Base-by-base conservation (phyloP, 2,329 filamentous ascomycete genomes). In the Hypoxylon sp. region DNA sequence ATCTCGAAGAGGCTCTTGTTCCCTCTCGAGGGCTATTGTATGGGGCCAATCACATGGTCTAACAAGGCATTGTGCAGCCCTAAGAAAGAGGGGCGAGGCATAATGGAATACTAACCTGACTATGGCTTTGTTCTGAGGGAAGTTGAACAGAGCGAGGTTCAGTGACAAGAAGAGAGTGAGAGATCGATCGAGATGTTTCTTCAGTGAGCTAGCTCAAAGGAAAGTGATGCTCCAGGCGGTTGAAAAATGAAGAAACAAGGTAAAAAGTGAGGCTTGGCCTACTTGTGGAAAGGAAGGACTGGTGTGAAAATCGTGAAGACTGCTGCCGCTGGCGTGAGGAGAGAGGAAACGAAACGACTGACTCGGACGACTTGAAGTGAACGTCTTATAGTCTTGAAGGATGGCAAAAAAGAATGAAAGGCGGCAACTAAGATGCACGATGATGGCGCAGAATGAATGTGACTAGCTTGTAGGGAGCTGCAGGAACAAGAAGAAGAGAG, bases 141-240 rank as follows among this genome's bases (percentile, higher is more conserved):
- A 45, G 52, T 50, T 47, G 57, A 70, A 73, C 69, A 72, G 72
- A 73, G 68, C 64, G 43, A 61, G 46, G 43, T 68, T 67, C 58
- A 65, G 62, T 34, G 63, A 72, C 63, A 69, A 65, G 71, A 69
- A 73, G 70, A 72, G 71, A 75, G 70, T 32, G 59, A 69, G n/a
- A 27, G 56, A 65, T 71, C 58, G 68, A 68, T 70, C 65, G 58
- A 69, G 63, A 65, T 55, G 55, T 69, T 74, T 70, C 62, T 74
- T 68, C 61, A 11, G 71, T 55, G 68, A 73, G 71, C 21, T 63
- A 56, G 64, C 70, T 71, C 76, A 69, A 75, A 80, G 76, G 74
- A 76, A 78, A 74, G 69, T 78, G 75, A 73, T 82, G 81, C 80
- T 73, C 81, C 81, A 79, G 81, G 80, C 81, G 76, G 72, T 65